Evolutionary conservation across 208 protist species (phyloP).

Genomic region (Phytomonas sp.): DNA sequence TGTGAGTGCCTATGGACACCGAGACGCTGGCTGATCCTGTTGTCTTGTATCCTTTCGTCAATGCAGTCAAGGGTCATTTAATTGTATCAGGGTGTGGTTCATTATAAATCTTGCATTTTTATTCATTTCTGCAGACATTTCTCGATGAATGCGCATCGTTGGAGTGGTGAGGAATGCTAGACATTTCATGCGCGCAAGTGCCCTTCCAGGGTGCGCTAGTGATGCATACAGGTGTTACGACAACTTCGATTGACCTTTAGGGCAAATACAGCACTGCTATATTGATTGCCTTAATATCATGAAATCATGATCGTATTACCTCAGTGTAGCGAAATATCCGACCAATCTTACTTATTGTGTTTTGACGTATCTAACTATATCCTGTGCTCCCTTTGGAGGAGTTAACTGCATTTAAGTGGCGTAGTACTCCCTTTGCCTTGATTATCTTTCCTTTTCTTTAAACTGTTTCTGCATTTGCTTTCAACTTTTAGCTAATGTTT

Average conservation of each 20-base stretch:
- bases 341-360: neutral
- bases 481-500: neutral
- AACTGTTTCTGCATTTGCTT: neutral
- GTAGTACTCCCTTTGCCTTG: neutral
- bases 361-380: neutral
- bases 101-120: neutral
- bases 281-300: neutral
- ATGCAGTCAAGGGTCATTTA: neutral
- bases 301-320: neutral
- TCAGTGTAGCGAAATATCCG: neutral
- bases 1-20: neutral
- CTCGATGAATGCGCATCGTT: neutral
- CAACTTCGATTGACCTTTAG: neutral
- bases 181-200: neutral
- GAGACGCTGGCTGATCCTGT: neutral
- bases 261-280: neutral
- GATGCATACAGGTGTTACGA: neutral
- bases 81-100: neutral
- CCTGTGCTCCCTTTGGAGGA: neutral
- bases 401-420: neutral
- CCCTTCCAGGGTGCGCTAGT: neutral
- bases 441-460: slow-evolving; percentile 1
- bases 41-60: neutral
- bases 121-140: neutral
- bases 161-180: neutral